Conservation (phyloP, 345 rosid species). For the Ailanthus altissimus region DNA sequence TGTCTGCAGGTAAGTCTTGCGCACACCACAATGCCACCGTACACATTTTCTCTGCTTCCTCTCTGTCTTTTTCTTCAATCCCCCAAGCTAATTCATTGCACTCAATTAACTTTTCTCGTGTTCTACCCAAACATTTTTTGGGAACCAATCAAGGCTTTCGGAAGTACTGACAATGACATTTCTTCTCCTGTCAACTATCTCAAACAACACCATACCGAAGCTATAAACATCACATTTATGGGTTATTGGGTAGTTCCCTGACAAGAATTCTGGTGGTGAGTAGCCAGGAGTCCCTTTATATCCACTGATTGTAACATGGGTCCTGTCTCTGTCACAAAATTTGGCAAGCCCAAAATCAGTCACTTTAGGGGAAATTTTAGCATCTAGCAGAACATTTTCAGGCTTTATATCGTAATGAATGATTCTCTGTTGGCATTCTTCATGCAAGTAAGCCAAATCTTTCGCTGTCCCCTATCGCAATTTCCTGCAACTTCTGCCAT, state of each 20-base stretch:
- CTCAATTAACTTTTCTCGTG: constrained; percentile 15
- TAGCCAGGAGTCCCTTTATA: constrained; percentile 24
- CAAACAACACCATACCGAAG: constrained; percentile 23
- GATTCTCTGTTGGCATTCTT: constrained; percentile 23
- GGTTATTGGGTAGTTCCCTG: constrained; percentile 3
- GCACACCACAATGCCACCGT: constrained; percentile 27
- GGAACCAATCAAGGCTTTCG: constrained; percentile 20
- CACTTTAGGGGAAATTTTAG: constrained; percentile 5
- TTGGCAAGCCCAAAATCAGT: constrained; percentile 24
- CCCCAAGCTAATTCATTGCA: constrained; percentile 15
- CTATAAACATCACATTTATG: constrained; percentile 25
- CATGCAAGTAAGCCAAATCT: constrained; percentile 22
- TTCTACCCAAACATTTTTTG: constrained; percentile 22
- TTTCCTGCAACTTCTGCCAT: constrained; percentile 17
- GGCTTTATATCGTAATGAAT: constrained; percentile 24
- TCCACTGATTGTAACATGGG: neutral
- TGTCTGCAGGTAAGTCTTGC: constrained; percentile 26
- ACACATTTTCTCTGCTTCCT: constrained; percentile 19
- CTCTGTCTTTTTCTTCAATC: constrained; percentile 24
- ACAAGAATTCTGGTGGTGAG: constrained; percentile 15
- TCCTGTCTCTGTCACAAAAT: neutral
- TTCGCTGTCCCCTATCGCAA: constrained; percentile 14
- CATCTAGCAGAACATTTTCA: constrained; percentile 16
- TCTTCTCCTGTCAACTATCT: constrained; percentile 19
- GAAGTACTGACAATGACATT: neutral